Percentiles rank a stretch among this genome's conserved stretches.
Evolutionary conservation across 371 early-diverging fungal genomes (phyloP).

Genomic region (Blakeslea trispora): DNA sequence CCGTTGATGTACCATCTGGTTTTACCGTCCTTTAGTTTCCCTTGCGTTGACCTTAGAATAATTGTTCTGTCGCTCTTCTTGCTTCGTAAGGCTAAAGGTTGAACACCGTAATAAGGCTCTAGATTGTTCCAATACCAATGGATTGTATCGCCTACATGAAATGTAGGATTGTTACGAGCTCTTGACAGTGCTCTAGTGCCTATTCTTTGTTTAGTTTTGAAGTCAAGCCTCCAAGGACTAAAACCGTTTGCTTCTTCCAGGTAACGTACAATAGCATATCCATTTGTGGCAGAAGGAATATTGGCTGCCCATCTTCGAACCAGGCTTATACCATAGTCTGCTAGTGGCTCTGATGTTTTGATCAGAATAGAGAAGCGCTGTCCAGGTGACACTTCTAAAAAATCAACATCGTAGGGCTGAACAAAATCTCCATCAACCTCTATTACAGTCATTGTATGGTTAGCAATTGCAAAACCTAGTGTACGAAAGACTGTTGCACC

Average conservation of each 20-base stretch:
- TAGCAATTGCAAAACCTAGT: conserved; percentile 39
- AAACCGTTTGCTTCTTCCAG: background rate
- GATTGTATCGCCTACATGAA: conserved; percentile 21
- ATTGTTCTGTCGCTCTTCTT: conserved; percentile 29
- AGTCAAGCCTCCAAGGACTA: background rate
- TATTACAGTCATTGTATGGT: conserved; percentile 45
- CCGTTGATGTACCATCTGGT: conserved; percentile 38
- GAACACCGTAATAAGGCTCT: conserved; percentile 37
- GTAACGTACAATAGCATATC: conserved; percentile 36
- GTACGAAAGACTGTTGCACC: conserved; percentile 47
- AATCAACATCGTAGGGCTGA: conserved; percentile 29
- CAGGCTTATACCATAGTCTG: conserved; percentile 36
- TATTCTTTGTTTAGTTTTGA: background rate
- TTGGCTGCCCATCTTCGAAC: conserved; percentile 36
- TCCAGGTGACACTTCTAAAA: conserved; percentile 45
- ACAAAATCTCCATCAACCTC: conserved; percentile 49
- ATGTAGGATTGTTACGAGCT: background rate
- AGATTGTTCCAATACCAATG: conserved; percentile 40
- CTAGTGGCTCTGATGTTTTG: conserved; percentile 21
- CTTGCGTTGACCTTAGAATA: conserved; percentile 27
- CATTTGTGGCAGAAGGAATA: conserved; percentile 34
- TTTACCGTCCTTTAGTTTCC: conserved; percentile 15
- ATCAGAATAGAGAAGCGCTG: conserved; percentile 47
- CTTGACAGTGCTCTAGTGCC: background rate
- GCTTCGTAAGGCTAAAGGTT: conserved; percentile 25